A percentile compares a stretch with the other conserved stretches of the same genome.
phyloP scores from a whole-genome alignment of 139 green algal species.

The Picochlorum sp. region DNA sequence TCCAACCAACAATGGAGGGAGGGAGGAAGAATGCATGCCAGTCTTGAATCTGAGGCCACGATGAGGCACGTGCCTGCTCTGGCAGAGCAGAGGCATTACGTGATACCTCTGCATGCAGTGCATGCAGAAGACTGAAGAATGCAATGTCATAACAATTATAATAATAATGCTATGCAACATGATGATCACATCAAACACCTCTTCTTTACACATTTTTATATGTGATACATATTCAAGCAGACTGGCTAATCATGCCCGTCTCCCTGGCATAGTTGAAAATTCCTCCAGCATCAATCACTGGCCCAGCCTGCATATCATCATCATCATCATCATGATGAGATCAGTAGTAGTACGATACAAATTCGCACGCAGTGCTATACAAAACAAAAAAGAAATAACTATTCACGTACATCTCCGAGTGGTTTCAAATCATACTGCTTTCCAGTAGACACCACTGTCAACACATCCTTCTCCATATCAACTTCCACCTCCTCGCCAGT shows the following conservation, averaged over 20 bases:
- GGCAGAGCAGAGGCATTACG: no score
- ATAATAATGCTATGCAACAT: no score
- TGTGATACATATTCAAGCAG: no score
- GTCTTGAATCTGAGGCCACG: no score
- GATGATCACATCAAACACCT: not conserved
- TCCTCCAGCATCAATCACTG: constrained; percentile 88
- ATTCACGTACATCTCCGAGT: constrained; percentile 66
- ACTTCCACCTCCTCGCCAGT: constrained; percentile 82
- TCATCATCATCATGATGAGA: no score
- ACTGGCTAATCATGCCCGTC: constrained; percentile 80
- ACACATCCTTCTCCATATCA: constrained; percentile 77
- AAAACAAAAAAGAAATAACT: not conserved
- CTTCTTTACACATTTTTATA: not conserved
- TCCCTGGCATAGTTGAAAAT: constrained; percentile 86
- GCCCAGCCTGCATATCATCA: constrained; percentile 55
- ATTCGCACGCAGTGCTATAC: not conserved
- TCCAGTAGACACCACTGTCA: constrained; percentile 69
- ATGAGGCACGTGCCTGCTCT: no score
- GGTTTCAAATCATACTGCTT: constrained; percentile 70
- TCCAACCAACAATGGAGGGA: no score
- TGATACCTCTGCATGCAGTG: no score
- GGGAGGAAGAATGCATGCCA: no score
- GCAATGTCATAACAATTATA: no score
- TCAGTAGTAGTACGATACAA: no score
- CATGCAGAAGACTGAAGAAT: no score